phyloP scores from a whole-genome alignment of 1,284 basidiomycete genomes.

The Pseudozyma pruni region DNA sequence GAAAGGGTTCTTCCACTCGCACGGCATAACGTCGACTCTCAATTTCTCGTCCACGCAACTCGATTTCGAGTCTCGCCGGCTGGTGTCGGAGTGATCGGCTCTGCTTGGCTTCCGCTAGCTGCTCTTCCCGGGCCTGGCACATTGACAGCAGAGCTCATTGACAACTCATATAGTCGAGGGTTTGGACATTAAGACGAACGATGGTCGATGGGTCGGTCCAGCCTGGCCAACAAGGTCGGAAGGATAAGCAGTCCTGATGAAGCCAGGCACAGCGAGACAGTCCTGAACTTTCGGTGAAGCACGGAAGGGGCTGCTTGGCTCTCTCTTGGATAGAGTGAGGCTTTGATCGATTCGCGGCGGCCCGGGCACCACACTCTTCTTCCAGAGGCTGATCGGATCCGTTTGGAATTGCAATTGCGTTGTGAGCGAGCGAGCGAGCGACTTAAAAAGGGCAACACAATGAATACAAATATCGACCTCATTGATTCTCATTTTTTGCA shows the following conservation, averaged over 20 bases:
- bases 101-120: background rate
- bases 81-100: constrained; percentile 6
- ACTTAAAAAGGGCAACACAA: background rate
- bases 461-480: background rate
- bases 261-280: no score
- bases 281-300: constrained; percentile 20
- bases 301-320: constrained; percentile 20
- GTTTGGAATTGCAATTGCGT: constrained; percentile 1
- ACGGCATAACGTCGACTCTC: constrained; percentile 4
- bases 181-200: no score
- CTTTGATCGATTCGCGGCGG: constrained; percentile 13
- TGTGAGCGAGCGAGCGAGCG: no score
- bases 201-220: no score
- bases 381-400: constrained; percentile 9
- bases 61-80: background rate
- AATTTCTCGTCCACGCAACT: background rate
- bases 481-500: no score
- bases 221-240: no score
- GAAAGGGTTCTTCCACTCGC: constrained; percentile 24
- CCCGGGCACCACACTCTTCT: constrained; percentile 12
- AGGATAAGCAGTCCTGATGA: no score
- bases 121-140: no score
- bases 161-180: no score
- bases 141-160: no score
- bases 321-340: no score